Evolutionary conservation across 176 grass and related monocot species (phyloP), one percentile per base, ranked within the genome.

Genomic region (Miscanthus lutarioriparius): DNA sequence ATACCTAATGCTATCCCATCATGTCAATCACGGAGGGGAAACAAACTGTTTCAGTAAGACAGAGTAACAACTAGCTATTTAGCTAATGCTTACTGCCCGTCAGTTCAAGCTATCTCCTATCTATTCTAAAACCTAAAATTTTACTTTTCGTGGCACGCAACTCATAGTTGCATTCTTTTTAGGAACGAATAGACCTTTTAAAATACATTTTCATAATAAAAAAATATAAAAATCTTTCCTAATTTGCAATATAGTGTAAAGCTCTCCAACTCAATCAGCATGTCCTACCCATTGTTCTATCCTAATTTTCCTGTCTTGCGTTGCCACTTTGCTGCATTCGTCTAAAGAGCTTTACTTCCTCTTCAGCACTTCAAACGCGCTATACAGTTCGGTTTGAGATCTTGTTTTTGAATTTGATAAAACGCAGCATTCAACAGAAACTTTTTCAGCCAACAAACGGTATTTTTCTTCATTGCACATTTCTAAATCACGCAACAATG

Each of bases 1-100:
- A 54, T 54, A 54, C 19, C 51, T 54, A 7, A 19, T 53, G 48
- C 48, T 53, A 19, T 19, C 15, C 19, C 51, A 53, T 53, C 48
- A 53, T 53, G 48, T 95, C 14, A 74, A 11, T 95, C 92, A 88
- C 70, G 14, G 79, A 5, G 27, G 41, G 5, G 3, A 45, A 70
- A 32, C 74, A 81, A 75, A 44, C 17, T 64, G 37, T 44, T 79
- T 47, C 39, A 47, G 61, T 6, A 65, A 44, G 10, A 65, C 11
- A 38, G 14, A 25, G 14, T 17, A 45, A 22, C 58, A 44, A 12
- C 10, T 44, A 47, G 44, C 44, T 47, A 47, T 44, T 48, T 13
- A 66, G 32, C 25, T 65, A 47, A 78, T 66, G 8, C 16, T 25
- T 28, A 49, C 27, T 33, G 62, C 77, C n/a, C 22, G 12, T 23